Base-by-base conservation (phyloP, 2,329 filamentous ascomycete species). In the Colletotrichum ledebouriae region DNA sequence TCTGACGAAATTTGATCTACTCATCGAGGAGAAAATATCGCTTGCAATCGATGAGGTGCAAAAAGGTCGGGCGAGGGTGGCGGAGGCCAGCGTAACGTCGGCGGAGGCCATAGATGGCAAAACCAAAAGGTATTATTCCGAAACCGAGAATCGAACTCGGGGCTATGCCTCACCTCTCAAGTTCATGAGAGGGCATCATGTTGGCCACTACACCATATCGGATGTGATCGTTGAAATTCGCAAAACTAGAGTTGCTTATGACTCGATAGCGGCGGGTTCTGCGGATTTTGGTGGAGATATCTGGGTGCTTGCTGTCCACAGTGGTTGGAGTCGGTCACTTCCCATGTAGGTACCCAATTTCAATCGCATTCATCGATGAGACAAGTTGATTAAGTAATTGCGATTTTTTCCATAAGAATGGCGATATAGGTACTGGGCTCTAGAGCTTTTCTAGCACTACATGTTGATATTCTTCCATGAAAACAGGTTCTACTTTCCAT, bases 191-290 rank as follows among this genome's bases (percentile, higher is more conserved):
- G 64, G 64, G 64, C 64, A 67, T 67, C 60, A 67, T 67, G 64
- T 67, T 67, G 53, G 64, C 60, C 60, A 67, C 64, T 67, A 64
- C 64, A 64, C 64, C 60, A 64, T 64, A 64, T 67, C 64, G 64
- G 64, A 67, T 53, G 2, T 60, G 6, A 22, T 13, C 33, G 33
- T 0, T 6, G 2, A 4, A 2, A 0, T 1, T 0, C 3, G 25
- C 6, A 10, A 25, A n/a, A 25, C 15, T 20, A 33, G n/a, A 52
- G 15, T 20, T 52, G 25, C 7, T n/a, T 20, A 52, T 52, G 29
- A 52, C 13, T 52, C 29, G 17, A 17, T 17, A 2, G 17, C 17
- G 17, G 17, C 17, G 17, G 49, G 29, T 13, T 15, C 29, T 7
- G 13, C 5, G 13, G 49, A 25, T 15, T 37, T 4, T 2, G 17